Conservation (phyloP, 177 flowering plant species). For the Vitis hybrid region DNA sequence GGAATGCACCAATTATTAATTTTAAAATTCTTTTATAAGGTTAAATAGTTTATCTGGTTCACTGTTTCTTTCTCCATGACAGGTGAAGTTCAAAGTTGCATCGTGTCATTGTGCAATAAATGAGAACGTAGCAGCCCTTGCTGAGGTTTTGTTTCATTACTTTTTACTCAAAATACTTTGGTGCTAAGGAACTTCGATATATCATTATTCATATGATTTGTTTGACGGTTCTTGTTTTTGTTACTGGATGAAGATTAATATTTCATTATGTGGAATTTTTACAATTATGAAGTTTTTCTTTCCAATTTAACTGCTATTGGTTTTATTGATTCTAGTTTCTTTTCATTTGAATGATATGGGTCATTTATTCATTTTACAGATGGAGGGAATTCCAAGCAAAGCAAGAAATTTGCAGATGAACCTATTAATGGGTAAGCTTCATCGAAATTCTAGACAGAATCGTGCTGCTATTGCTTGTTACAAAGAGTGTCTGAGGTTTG, state of each 20-base stretch:
- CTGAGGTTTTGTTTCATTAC: slow-evolving; percentile 50
- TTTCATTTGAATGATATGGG: neutral
- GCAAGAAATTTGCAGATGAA: slow-evolving; percentile 84
- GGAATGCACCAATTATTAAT: neutral
- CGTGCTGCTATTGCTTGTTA: slow-evolving; percentile 80
- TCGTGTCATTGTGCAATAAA: slow-evolving; percentile 66
- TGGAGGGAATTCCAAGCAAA: slow-evolving; percentile 93
- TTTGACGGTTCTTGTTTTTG: neutral
- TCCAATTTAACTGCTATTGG: neutral
- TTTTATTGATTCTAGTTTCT: neutral
- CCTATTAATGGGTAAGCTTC: slow-evolving; percentile 84
- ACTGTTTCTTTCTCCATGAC: slow-evolving; percentile 13
- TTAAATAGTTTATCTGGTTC: neutral
- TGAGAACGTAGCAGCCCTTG: slow-evolving; percentile 77
- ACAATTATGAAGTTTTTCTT: neutral
- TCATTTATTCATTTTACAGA: slow-evolving; percentile 36
- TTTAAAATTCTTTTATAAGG: neutral
- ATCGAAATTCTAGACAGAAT: slow-evolving; percentile 65
- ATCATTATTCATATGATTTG: neutral
- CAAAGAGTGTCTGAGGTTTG: slow-evolving; percentile 91
- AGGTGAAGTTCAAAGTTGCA: slow-evolving; percentile 92
- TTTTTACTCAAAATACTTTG: neutral
- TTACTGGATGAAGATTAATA: neutral
- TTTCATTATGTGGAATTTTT: neutral
- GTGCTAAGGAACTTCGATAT: neutral